Percentiles rank a stretch among this genome's conserved stretches.
Evolutionary conservation across 2,329 filamentous ascomycete genomes (phyloP).

Genomic region (Neonectria neomacrospora): DNA sequence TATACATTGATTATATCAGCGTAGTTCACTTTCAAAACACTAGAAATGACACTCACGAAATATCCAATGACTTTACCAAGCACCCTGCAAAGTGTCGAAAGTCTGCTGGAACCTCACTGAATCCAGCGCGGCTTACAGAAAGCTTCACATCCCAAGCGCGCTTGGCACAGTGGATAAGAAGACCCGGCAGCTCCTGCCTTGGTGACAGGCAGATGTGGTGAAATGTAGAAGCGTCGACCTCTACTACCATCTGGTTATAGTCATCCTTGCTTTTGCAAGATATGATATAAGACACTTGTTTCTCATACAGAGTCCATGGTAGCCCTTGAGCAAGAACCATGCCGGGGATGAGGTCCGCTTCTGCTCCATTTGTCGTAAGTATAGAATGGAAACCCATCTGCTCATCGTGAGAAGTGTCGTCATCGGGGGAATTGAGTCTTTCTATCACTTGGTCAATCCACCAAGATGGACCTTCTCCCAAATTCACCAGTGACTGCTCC

Average conservation of each 20-base stretch:
- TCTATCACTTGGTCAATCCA: constrained; percentile 14
- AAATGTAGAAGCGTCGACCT: constrained; percentile 44
- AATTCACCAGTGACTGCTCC: constrained; percentile 32
- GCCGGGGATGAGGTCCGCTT: constrained; percentile 37
- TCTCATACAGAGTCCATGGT: constrained; percentile 35
- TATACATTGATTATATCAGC: constrained; percentile 26
- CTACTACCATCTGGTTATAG: constrained; percentile 34
- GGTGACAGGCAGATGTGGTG: constrained; percentile 34
- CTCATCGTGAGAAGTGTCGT: constrained; percentile 7
- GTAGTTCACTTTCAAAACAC: neutral
- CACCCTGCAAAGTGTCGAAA: constrained; percentile 35
- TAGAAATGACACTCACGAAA: constrained; percentile 38
- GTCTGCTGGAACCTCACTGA: constrained; percentile 25
- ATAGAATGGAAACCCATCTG: constrained; percentile 43
- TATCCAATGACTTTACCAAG: constrained; percentile 38
- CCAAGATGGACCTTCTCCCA: constrained; percentile 36
- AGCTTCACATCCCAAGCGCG: constrained; percentile 49
- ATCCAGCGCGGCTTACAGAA: constrained; percentile 27
- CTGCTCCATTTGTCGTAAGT: constrained; percentile 43
- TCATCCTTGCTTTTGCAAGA: constrained; percentile 31
- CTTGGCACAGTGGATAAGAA: constrained; percentile 46
- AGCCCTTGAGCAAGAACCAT: constrained; percentile 25
- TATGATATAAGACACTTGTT: constrained; percentile 43
- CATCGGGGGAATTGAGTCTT: constrained; percentile 18
- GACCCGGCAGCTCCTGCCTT: constrained; percentile 33